Percentiles rank a stretch among this genome's conserved stretches.
Evolutionary conservation across 805 yeast genomes (phyloP).

Genomic region (Wickerhamomyces alni): DNA sequence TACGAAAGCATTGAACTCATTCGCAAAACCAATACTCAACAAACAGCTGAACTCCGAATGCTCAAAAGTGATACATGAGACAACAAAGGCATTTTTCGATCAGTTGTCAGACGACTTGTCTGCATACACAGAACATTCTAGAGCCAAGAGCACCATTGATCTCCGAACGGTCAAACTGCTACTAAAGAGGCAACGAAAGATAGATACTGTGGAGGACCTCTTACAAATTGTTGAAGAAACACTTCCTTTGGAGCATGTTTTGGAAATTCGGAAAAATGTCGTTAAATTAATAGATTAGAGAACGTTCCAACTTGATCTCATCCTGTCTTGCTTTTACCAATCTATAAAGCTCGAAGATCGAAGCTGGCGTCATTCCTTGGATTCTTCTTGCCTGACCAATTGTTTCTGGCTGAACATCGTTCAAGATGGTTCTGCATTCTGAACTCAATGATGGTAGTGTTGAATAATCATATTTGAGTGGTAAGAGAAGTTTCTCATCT

Average conservation of each 20-base stretch:
- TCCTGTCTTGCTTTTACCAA: slow-evolving; percentile 30
- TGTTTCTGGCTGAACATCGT: slow-evolving; percentile 76
- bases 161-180: slow-evolving; percentile 22
- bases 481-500: slow-evolving; percentile 75
- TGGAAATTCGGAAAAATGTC: slow-evolving; percentile 17
- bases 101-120: slow-evolving; percentile 23
- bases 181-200: slow-evolving; percentile 25
- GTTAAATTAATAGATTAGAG: slow-evolving; percentile 13
- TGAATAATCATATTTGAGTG: slow-evolving; percentile 57
- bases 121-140: slow-evolving; percentile 28
- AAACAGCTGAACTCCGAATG: slow-evolving; percentile 18
- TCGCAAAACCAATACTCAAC: background rate
- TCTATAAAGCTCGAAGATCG: slow-evolving; percentile 71
- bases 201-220: slow-evolving; percentile 11
- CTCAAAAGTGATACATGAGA: slow-evolving; percentile 15
- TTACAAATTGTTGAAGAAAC: slow-evolving; percentile 22
- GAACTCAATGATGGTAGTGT: slow-evolving; percentile 58
- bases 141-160: slow-evolving; percentile 20
- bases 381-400: slow-evolving; percentile 93
- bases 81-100: slow-evolving; percentile 24
- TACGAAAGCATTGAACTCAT: background rate
- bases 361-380: slow-evolving; percentile 94
- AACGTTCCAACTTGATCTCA: slow-evolving; percentile 17
- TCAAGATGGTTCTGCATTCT: slow-evolving; percentile 66
- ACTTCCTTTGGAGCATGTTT: slow-evolving; percentile 26